Conservation (phyloP, 306 rosid species). For the Prunus mongolica region DNA sequence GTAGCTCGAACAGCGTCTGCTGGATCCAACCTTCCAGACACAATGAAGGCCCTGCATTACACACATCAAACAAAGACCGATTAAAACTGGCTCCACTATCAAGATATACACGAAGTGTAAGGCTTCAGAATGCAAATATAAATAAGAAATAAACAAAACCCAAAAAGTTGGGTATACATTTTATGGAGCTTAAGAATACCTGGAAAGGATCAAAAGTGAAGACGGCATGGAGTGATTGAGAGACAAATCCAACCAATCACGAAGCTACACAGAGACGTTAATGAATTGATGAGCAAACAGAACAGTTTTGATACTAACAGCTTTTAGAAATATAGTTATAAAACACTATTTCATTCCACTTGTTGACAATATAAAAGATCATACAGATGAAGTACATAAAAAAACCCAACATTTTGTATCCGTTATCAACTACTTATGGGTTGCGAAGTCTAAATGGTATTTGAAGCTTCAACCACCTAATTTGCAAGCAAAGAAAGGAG, state of each 20-base stretch:
- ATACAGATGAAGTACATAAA: background rate
- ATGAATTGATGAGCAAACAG: conserved; percentile 15
- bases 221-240: conserved; percentile 91
- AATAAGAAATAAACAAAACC: background rate
- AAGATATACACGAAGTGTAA: background rate
- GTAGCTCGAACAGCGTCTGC: conserved; percentile 93
- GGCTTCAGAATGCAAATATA: background rate
- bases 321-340: background rate
- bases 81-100: background rate
- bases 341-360: background rate
- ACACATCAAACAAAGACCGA: conserved; percentile 4
- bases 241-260: conserved; percentile 96
- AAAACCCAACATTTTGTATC: background rate
- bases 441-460: background rate
- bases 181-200: conserved; percentile 44
- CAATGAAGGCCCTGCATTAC: conserved; percentile 69
- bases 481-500: background rate
- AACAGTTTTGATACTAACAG: conserved; percentile 1
- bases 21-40: conserved; percentile 75
- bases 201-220: conserved; percentile 94
- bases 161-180: background rate
- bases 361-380: background rate
- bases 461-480: background rate
- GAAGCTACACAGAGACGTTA: conserved; percentile 54
- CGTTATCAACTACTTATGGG: background rate